phyloP scores from a whole-genome alignment of 1,284 basidiomycete genomes.

The Ganoderma sinense region DNA sequence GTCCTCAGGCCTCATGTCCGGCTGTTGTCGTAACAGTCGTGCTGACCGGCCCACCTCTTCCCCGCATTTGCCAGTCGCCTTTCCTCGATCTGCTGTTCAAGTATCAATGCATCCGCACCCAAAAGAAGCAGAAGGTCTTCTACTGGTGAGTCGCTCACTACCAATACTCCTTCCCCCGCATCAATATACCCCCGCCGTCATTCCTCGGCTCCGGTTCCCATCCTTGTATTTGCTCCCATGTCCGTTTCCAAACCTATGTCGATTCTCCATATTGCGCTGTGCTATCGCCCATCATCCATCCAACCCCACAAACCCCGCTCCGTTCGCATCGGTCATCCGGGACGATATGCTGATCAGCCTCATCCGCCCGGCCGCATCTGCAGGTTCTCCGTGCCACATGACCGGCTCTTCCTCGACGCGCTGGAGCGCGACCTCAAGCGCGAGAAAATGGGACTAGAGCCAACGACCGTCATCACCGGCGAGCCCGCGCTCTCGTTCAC shows the following conservation, averaged over 20 bases:
- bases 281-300: not conserved
- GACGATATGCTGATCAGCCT: constrained; percentile 4
- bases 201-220: not conserved
- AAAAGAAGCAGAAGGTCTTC: constrained; percentile 96
- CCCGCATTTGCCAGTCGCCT: constrained; percentile 63
- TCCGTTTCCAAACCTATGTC: constrained; percentile 1
- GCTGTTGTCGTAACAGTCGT: not conserved
- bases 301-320: constrained; percentile 11
- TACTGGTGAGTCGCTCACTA: constrained; percentile 72
- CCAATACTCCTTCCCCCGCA: not conserved
- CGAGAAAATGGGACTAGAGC: constrained; percentile 87
- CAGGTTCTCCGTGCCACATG: constrained; percentile 89
- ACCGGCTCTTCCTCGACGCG: constrained; percentile 94
- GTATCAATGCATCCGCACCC: constrained; percentile 93
- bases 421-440: constrained; percentile 93
- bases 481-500: constrained; percentile 87
- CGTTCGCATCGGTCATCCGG: constrained; percentile 32
- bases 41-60: not conserved
- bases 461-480: constrained; percentile 78
- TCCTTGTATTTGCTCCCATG: not conserved
- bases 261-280: not conserved
- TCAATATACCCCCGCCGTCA: not conserved
- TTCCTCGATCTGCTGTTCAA: constrained; percentile 93
- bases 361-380: constrained; percentile 36
- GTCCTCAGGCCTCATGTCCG: not conserved